phyloP scores from a whole-genome alignment of 495 filamentous ascomycete genomes.

The Lasiosphaeria ovina region DNA sequence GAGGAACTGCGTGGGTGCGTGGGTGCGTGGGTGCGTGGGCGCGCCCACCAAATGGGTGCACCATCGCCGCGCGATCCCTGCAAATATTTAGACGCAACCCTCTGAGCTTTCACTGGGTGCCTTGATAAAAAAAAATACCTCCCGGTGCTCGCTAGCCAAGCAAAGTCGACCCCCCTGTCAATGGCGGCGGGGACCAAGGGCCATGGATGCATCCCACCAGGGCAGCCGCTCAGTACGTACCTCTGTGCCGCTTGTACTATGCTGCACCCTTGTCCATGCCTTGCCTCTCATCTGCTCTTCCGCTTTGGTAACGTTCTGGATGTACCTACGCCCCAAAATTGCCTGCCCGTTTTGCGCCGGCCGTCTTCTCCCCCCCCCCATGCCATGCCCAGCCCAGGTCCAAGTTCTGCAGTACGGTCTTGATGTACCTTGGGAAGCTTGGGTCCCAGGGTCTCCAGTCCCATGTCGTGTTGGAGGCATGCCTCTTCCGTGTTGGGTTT shows the following conservation, averaged over 20 bases:
- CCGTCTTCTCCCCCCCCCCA: not conserved
- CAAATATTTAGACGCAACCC: conserved; percentile 19
- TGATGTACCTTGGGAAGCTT: not conserved
- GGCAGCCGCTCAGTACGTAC: conserved; percentile 7
- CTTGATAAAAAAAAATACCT: conserved; percentile 17
- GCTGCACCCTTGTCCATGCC: not conserved
- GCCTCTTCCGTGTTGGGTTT: conserved; percentile 11
- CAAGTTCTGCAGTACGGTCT: no score
- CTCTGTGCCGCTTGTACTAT: conserved; percentile 1
- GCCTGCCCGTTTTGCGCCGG: conserved; percentile 5
- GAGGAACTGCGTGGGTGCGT: conserved; percentile 1
- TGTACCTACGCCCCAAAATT: conserved; percentile 6
- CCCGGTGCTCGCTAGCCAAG: conserved; percentile 13
- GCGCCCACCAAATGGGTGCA: not conserved
- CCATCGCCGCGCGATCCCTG: conserved; percentile 19
- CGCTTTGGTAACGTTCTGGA: conserved; percentile 1
- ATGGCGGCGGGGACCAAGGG: conserved; percentile 3
- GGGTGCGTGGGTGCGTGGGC: not conserved
- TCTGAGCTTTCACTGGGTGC: conserved; percentile 16
- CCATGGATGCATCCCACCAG: not conserved
- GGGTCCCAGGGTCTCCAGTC: not conserved
- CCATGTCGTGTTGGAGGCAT: not conserved
- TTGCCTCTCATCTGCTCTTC: conserved; percentile 1
- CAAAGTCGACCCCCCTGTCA: conserved; percentile 12
- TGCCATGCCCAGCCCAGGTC: not conserved